Base-by-base conservation (phyloP, 768 basidiomycete species). In the Suillus spraguei region DNA sequence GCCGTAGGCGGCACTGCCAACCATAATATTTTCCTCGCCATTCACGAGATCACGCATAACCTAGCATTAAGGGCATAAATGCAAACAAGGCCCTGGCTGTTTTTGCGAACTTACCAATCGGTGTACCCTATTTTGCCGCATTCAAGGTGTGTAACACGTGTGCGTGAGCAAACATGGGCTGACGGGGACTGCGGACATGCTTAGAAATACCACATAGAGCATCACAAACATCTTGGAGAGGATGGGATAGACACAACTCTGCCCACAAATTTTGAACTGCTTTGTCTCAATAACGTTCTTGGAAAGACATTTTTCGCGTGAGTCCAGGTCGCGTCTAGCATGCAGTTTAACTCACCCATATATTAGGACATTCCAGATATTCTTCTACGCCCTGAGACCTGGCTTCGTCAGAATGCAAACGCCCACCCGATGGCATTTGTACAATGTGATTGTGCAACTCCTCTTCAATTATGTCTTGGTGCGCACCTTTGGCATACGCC, bases 291-390 rank as follows among this genome's bases (percentile, higher is more conserved):
- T 77, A 98, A 97, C 71, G 97, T 99, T 10, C 86, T 97, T 16
- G 97, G 97, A 39, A 99, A 99, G 75, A 94, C 96, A 1, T 98
- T 99, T 77, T 99, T 99, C 74, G 92, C 94, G 95, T 97, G 69
- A 65, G 91, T 83, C 53, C 14, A 24, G 61, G 62, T 54, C 53
- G 8, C 41, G 39, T 59, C 42, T 44, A 16, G 56, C 24, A 13
- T 39, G 35, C 64, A 8, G 2, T 62, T 24, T 28, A 2, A 2
- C 66, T 70, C 61, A 74, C 46, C 11, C 36, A 36, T 4, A n/a
- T 11, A 4, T 10, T 71, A 96, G 95, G 47, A 97, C 94, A 2
- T 99, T 99, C 80, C 97, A 99, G 79, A 94, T 99, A 64, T 77
- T 99, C 62, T 99, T 99, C 80, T 99, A 99, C 75, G 97, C 97